Conservation (phyloP, 202 grass and related monocot genomes). For the Carex sylvatica region DNA sequence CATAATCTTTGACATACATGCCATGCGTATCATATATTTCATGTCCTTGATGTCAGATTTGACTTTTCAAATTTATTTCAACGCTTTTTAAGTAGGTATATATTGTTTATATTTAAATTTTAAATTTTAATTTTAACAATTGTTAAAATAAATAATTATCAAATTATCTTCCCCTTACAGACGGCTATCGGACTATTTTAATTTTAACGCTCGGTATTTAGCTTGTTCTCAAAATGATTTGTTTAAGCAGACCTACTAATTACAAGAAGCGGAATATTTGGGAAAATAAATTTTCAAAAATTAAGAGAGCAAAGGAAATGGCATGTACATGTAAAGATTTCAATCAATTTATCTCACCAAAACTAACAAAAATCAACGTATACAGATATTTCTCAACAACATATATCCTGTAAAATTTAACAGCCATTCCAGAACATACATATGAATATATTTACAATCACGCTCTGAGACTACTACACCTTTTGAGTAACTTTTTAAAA, state of each 20-base stretch:
- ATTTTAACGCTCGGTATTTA: not conserved
- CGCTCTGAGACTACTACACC: not conserved
- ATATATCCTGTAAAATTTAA: not conserved
- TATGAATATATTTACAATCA: constrained; percentile 4
- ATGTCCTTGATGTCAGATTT: not conserved
- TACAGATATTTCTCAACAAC: constrained; percentile 5
- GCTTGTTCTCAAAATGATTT: not conserved
- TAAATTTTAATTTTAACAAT: not conserved
- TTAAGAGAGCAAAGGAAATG: not conserved
- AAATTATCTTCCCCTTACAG: not conserved
- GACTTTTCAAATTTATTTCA: not conserved
- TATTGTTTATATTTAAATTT: not conserved
- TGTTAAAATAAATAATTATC: not conserved
- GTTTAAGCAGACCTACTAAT: not conserved
- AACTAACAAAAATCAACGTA: constrained; percentile 3
- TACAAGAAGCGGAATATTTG: too few relatives aligned
- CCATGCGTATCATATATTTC: not conserved
- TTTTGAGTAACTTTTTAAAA: not conserved
- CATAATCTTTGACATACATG: too few relatives aligned
- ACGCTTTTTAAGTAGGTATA: not conserved
- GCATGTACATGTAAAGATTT: not conserved
- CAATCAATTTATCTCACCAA: not conserved
- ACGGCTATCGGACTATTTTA: not conserved
- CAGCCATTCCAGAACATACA: constrained; percentile 13
- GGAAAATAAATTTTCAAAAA: too few relatives aligned